phyloP scores from a whole-genome alignment of 2,329 filamentous ascomycete genomes.

The Curvularia sp. region DNA sequence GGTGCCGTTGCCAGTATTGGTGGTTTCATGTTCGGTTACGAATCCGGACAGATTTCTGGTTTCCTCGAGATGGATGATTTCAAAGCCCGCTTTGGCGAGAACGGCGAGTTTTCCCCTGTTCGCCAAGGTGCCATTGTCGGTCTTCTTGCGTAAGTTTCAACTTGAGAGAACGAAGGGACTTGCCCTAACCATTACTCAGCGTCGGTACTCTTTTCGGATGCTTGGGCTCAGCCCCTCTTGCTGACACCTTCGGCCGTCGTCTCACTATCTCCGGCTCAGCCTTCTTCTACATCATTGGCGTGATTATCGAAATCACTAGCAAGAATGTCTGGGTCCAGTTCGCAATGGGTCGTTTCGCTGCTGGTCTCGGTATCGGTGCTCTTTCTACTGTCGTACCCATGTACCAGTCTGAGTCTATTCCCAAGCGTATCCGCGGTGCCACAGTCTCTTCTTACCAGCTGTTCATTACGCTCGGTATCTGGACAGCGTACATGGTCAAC shows the following conservation, averaged over 20 bases:
- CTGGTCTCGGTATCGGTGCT: conserved; percentile 70
- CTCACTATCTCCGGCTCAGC: conserved; percentile 67
- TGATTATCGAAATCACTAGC: conserved; percentile 70
- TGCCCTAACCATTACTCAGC: conserved; percentile 21
- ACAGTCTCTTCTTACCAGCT: conserved; percentile 71
- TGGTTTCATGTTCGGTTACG: conserved; percentile 46
- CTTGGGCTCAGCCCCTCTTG: conserved; percentile 64
- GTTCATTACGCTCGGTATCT: conserved; percentile 73
- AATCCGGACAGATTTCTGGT: conserved; percentile 29
- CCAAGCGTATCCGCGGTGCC: conserved; percentile 68
- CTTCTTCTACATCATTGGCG: conserved; percentile 69
- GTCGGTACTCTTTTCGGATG: conserved; percentile 78
- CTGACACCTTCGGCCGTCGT: conserved; percentile 67
- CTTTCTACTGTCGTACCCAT: conserved; percentile 65
- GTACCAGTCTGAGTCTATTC: conserved; percentile 73
- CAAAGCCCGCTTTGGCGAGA: conserved; percentile 42
- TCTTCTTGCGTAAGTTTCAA: conserved; percentile 41
- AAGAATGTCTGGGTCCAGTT: conserved; percentile 67
- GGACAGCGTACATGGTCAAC: conserved; percentile 61
- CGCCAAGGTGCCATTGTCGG: conserved; percentile 49
- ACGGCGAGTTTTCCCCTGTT: conserved; percentile 43
- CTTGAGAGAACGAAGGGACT: neutral
- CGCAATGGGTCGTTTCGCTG: conserved; percentile 67
- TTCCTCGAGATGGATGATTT: conserved; percentile 49
- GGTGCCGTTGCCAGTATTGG: conserved; percentile 46